Conservation (phyloP, 805 yeast genomes). For the Metschnikowia noctiluminum region DNA sequence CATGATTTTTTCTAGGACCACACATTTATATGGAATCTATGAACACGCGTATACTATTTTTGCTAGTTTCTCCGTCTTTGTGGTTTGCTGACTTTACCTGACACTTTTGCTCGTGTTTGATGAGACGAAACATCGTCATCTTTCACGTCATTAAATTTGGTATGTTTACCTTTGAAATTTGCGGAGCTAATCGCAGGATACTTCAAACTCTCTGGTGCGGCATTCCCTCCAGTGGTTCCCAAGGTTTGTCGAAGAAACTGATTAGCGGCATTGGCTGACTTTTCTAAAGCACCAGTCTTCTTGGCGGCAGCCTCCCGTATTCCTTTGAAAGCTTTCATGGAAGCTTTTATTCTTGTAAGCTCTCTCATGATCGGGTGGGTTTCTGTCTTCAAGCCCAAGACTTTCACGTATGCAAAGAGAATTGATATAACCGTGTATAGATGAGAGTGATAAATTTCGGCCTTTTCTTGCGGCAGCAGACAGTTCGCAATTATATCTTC, state of each 20-base stretch:
- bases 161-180: slow-evolving; percentile 54
- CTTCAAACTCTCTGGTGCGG: slow-evolving; percentile 23
- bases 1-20: slow-evolving; percentile 28
- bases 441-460: slow-evolving; percentile 34
- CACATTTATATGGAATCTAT: background rate
- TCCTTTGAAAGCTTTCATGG: slow-evolving; percentile 56
- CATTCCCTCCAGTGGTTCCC: slow-evolving; percentile 34
- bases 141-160: slow-evolving; percentile 37
- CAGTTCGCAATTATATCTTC: slow-evolving; percentile 32
- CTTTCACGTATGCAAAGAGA: slow-evolving; percentile 56
- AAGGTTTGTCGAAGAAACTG: slow-evolving; percentile 46
- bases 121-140: no score
- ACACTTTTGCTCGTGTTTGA: background rate
- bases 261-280: slow-evolving; percentile 37
- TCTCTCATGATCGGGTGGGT: slow-evolving; percentile 66
- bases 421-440: slow-evolving; percentile 56
- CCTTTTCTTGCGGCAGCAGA: slow-evolving; percentile 22
- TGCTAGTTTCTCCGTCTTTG: background rate
- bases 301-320: slow-evolving; percentile 24
- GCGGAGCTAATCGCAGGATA: slow-evolving; percentile 52
- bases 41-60: background rate
- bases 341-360: slow-evolving; percentile 60
- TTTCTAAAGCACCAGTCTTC: slow-evolving; percentile 19
- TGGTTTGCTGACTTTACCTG: slow-evolving; percentile 6
- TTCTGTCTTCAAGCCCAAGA: slow-evolving; percentile 54